Conservation (phyloP, 371 early-diverging fungal genomes). For the Haplosporangium sp. region DNA sequence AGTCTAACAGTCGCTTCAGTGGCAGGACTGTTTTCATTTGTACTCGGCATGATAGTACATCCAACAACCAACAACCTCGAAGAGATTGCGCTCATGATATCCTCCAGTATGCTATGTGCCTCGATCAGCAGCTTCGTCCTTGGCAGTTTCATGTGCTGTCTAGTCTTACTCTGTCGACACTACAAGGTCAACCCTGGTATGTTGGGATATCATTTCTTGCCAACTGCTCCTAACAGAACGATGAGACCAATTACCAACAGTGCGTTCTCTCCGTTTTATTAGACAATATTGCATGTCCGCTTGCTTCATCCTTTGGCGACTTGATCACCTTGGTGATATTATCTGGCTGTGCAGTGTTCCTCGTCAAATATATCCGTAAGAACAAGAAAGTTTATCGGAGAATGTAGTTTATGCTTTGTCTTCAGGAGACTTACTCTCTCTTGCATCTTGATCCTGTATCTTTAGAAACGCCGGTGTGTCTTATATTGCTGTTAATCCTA, state of each 20-base stretch:
- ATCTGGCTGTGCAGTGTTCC: conserved; percentile 61
- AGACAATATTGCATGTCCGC: conserved; percentile 75
- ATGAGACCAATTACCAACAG: background rate
- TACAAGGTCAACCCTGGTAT: conserved; percentile 76
- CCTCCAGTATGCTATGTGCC: conserved; percentile 76
- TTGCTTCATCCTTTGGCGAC: conserved; percentile 82
- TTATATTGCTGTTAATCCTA: conserved; percentile 60
- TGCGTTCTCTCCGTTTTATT: background rate
- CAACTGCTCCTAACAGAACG: background rate
- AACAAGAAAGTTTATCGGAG: background rate
- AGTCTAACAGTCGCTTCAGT: conserved; percentile 74
- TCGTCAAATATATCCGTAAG: conserved; percentile 63
- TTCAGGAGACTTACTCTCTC: background rate
- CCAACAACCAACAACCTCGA: conserved; percentile 59
- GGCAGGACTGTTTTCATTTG: conserved; percentile 75
- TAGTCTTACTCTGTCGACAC: conserved; percentile 71
- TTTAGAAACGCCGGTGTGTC: conserved; percentile 61
- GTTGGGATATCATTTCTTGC: background rate
- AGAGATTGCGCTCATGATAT: conserved; percentile 74
- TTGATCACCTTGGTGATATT: conserved; percentile 76
- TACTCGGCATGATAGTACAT: conserved; percentile 67
- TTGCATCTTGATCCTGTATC: background rate
- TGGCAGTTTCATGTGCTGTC: conserved; percentile 75
- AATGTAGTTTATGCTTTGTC: background rate
- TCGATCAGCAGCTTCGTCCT: conserved; percentile 78